Evolutionary conservation across 306 rosid genomes (phyloP), one percentile per base, ranked within the genome.

Genomic region (Myrica gale): DNA sequence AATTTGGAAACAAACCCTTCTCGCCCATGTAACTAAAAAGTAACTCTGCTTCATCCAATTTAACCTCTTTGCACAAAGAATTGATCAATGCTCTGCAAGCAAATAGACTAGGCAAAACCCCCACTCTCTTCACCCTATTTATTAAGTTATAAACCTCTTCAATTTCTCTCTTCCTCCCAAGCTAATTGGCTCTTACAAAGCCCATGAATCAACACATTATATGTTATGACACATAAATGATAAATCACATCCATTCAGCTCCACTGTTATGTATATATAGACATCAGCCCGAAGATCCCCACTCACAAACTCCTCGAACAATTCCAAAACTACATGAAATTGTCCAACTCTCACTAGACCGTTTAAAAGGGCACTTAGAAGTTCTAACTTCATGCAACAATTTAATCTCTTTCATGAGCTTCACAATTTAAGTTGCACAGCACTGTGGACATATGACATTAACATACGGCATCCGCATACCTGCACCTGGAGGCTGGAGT

Each of bases 311-410:
- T 85, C 88, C 80, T 23, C 82, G 76, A 90, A 92, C 71, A 94
- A 75, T 71, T 94, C 86, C 78, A 85, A 74, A 57, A 91, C 96
- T 48, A 62, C 19, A 21, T 81, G 71, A 81, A 87, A 94, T 13
- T 88, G 85, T 81, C 97, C 89, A 68, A 81, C 61, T 76, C 84
- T 84, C 81, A 89, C 91, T 2, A 94, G 84, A 43, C 87, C 90
- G 72, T 90, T 92, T 16, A 94, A 89, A 23, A 94, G 79, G n/a
- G 87, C 82, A 89, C 89, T 89, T 76, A 92, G n/a, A 77, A 12
- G 98, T 92, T 85, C 97, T 89, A 85, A 81, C 95, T 77, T 92
- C 93, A 63, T 93, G 96, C 73, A 89, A 82, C 68, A 94, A 74
- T 3, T 54, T 12, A 45, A 83, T 82, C 15, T 53, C 85, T 78